phyloP scores from a whole-genome alignment of 768 basidiomycete species.

The Kondoa subrosea region DNA sequence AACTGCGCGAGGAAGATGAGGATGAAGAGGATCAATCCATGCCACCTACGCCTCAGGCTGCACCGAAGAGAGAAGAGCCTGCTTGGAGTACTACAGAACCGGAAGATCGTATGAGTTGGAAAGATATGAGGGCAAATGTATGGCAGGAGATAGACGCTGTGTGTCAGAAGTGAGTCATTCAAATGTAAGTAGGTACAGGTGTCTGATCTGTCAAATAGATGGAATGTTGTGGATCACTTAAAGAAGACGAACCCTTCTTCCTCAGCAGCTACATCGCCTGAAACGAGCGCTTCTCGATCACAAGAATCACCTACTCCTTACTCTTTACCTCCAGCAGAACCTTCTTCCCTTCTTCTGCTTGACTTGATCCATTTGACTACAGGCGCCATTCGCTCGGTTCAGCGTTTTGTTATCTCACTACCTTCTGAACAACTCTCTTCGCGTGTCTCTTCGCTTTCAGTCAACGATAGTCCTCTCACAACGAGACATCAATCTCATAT shows the following conservation, averaged over 20 bases:
- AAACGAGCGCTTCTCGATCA: neutral
- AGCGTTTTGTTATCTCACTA: conserved; percentile 65
- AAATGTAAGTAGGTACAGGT: neutral
- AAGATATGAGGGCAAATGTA: neutral
- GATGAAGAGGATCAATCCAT: conserved; percentile 14
- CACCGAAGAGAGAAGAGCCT: neutral
- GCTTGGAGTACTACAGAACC: neutral
- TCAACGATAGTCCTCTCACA: neutral
- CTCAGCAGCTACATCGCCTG: neutral
- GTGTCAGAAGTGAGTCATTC: conserved; percentile 10
- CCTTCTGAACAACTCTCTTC: conserved; percentile 41
- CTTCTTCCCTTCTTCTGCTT: conserved; percentile 41
- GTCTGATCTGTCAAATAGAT: neutral
- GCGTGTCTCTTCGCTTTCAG: neutral
- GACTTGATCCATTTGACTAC: conserved; percentile 60
- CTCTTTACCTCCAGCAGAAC: neutral
- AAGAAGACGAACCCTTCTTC: neutral
- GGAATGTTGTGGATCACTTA: conserved; percentile 3
- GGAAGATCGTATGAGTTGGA: neutral
- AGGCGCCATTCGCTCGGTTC: conserved; percentile 58
- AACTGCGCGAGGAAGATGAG: conserved; percentile 14
- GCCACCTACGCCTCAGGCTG: neutral
- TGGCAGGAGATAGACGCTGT: conserved; percentile 4
- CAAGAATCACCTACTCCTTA: neutral
- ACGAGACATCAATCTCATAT: conserved; percentile 1